phyloP scores from a whole-genome alignment of 2,329 filamentous ascomycete genomes.

The Fusarium lyarnte region DNA sequence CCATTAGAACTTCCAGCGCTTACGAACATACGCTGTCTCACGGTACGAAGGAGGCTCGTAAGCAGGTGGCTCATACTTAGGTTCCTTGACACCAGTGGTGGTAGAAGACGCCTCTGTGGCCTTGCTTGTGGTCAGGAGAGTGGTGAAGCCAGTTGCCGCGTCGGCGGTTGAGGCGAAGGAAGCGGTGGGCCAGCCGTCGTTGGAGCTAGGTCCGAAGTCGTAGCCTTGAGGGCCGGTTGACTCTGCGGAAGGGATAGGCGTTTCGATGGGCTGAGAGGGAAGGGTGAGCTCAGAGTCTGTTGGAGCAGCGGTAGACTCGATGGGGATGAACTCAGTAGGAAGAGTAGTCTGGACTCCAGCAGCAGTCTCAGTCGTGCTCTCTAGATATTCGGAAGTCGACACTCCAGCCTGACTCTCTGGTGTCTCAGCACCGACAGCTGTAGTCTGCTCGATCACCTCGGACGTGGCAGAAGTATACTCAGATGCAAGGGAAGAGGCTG shows the following conservation, averaged over 20 bases:
- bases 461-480: not conserved
- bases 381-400: not conserved
- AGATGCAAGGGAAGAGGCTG: constrained; percentile 1
- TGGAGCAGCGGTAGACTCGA: not conserved
- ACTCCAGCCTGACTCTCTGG: not conserved
- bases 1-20: constrained; percentile 24
- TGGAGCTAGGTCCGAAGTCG: constrained; percentile 21
- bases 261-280: not conserved
- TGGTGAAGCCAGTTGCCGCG: constrained; percentile 28
- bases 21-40: constrained; percentile 37
- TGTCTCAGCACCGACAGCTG: not conserved
- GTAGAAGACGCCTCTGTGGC: not conserved
- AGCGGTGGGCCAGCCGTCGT: constrained; percentile 13
- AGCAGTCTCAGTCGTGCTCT: not conserved
- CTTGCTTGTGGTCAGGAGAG: constrained; percentile 40
- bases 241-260: not conserved
- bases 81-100: constrained; percentile 6
- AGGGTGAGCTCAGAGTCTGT: not conserved
- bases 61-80: constrained; percentile 35
- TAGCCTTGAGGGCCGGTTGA: constrained; percentile 21
- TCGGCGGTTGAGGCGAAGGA: constrained; percentile 21
- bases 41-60: constrained; percentile 38
- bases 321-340: not conserved
- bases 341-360: not conserved
- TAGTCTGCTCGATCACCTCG: not conserved